Evolutionary conservation across 2,329 filamentous ascomycete genomes (phyloP).

Genomic region (Paraphoma sp.): DNA sequence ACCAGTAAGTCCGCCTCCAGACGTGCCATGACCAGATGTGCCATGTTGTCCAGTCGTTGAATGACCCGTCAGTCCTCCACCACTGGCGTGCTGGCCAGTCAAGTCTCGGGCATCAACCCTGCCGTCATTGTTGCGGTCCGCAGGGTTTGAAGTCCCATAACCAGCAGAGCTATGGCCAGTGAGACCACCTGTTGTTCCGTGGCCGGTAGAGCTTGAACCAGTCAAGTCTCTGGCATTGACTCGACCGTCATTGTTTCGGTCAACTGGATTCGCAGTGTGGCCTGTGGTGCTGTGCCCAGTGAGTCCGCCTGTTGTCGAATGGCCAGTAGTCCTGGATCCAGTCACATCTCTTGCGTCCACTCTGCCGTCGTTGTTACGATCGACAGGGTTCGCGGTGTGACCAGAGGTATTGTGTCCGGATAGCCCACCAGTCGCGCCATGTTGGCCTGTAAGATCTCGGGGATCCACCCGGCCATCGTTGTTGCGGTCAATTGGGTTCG

Average conservation of each 20-base stretch:
- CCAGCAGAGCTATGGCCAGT: background rate
- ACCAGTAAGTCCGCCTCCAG: background rate
- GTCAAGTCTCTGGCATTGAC: background rate
- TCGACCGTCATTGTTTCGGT: slow-evolving; percentile 2
- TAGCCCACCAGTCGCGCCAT: background rate
- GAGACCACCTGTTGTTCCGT: background rate
- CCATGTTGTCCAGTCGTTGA: background rate
- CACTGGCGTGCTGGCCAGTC: background rate
- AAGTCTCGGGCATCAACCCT: background rate
- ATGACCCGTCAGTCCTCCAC: background rate
- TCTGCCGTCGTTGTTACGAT: slow-evolving; percentile 3
- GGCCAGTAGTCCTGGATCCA: background rate
- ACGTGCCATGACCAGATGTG: background rate
- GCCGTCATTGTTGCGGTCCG: slow-evolving; percentile 3
- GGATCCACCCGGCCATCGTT: slow-evolving; percentile 1
- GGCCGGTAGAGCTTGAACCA: background rate
- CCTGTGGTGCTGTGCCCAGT: background rate
- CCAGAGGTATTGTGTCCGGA: no score
- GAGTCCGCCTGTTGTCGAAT: background rate
- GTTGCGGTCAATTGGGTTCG: slow-evolving; percentile 1
- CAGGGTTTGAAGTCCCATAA: background rate
- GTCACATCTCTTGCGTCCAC: background rate
- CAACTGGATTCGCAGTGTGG: background rate
- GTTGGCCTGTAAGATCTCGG: background rate
- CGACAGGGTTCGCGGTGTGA: background rate